Conservation (phyloP, 495 filamentous ascomycete genomes). For the Podospora sp. region DNA sequence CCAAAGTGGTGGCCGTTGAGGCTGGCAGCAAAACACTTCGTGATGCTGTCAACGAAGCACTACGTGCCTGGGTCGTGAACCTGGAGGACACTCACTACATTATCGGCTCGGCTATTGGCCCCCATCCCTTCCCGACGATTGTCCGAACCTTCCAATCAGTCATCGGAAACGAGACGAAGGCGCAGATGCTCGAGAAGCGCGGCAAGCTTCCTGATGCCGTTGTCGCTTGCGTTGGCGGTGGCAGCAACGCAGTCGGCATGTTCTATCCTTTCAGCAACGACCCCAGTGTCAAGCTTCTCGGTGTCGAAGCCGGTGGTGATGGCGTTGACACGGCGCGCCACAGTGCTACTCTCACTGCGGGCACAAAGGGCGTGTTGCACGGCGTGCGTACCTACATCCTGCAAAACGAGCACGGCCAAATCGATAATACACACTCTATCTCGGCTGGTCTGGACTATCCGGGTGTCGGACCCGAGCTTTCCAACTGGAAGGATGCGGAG, state of each 20-base stretch:
- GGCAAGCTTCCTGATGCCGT: conserved; percentile 94
- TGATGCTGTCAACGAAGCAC: conserved; percentile 94
- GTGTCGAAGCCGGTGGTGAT: conserved; percentile 96
- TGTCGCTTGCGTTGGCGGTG: conserved; percentile 94
- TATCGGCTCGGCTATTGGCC: conserved; percentile 91
- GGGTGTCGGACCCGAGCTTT: conserved; percentile 91
- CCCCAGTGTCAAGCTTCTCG: conserved; percentile 79
- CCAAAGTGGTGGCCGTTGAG: conserved; percentile 83
- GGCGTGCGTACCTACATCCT: conserved; percentile 95
- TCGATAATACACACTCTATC: conserved; percentile 90
- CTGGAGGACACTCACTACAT: conserved; percentile 94
- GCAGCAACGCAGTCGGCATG: conserved; percentile 90
- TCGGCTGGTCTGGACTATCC: conserved; percentile 98
- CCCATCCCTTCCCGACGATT: conserved; percentile 94
- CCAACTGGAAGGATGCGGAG: conserved; percentile 85
- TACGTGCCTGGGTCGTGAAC: conserved; percentile 84
- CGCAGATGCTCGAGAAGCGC: conserved; percentile 76
- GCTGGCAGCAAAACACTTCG: conserved; percentile 82
- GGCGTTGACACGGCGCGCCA: conserved; percentile 88
- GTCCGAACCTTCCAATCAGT: conserved; percentile 94
- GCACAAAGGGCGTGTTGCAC: conserved; percentile 89
- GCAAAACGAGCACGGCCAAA: conserved; percentile 89
- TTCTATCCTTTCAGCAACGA: conserved; percentile 95
- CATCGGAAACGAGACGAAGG: conserved; percentile 89
- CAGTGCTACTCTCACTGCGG: conserved; percentile 83